phyloP scores from a whole-genome alignment of 805 yeast species.

The Wickerhamiella domercqiae region DNA sequence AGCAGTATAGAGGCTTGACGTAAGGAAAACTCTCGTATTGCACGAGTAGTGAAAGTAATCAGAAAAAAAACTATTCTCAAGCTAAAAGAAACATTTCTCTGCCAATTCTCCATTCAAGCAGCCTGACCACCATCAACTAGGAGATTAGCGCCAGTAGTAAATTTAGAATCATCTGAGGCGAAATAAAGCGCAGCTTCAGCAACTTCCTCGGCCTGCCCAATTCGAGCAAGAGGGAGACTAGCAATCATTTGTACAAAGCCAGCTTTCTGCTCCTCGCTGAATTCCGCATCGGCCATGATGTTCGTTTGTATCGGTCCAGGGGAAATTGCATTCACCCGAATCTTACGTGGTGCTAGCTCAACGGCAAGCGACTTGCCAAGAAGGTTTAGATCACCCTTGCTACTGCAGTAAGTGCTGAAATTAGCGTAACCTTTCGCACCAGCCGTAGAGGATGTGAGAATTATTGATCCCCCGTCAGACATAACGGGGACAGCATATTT shows the following conservation, averaged over 20 bases:
- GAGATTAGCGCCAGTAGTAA: constrained; percentile 65
- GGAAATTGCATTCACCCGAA: constrained; percentile 58
- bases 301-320: constrained; percentile 81
- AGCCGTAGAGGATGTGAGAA: constrained; percentile 79
- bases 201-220: constrained; percentile 57
- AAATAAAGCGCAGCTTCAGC: constrained; percentile 67
- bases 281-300: constrained; percentile 28
- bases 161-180: constrained; percentile 68
- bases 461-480: constrained; percentile 54
- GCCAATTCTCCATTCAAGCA: too few relatives aligned
- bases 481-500: constrained; percentile 45
- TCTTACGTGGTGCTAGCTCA: constrained; percentile 75
- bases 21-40: too few relatives aligned
- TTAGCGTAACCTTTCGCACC: constrained; percentile 84
- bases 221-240: constrained; percentile 39
- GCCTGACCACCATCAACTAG: constrained; percentile 69
- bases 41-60: too few relatives aligned
- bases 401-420: constrained; percentile 73
- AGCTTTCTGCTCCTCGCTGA: constrained; percentile 27
- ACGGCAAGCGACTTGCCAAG: constrained; percentile 47
- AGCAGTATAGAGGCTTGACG: too few relatives aligned
- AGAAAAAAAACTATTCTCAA: too few relatives aligned
- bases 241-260: constrained; percentile 43
- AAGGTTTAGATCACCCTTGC: constrained; percentile 72
- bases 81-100: too few relatives aligned